A percentile compares a stretch with the other conserved stretches of the same genome.
Conservation (phyloP, 2,329 filamentous ascomycete genomes). For the Seiridium cupressi region DNA sequence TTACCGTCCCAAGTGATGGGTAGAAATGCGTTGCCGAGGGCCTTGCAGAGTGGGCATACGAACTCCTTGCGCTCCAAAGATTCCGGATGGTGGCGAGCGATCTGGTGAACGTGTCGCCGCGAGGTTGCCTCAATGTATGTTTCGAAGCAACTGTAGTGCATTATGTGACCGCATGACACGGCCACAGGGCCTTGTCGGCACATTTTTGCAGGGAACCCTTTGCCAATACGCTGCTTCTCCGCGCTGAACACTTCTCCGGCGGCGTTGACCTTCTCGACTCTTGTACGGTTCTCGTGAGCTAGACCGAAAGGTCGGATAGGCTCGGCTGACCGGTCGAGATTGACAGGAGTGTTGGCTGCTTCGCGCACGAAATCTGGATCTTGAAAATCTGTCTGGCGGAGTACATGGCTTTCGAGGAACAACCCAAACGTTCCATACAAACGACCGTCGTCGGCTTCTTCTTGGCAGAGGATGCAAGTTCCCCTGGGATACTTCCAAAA, state of each 20-base stretch:
- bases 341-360: slow-evolving; percentile 73
- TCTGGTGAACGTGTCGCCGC: slow-evolving; percentile 84
- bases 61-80: slow-evolving; percentile 79
- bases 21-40: slow-evolving; percentile 89
- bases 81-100: slow-evolving; percentile 92
- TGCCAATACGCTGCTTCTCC: slow-evolving; percentile 81
- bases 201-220: slow-evolving; percentile 74
- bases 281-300: slow-evolving; percentile 78
- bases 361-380: slow-evolving; percentile 85
- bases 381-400: slow-evolving; percentile 81
- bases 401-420: slow-evolving; percentile 79
- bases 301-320: slow-evolving; percentile 85
- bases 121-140: slow-evolving; percentile 82
- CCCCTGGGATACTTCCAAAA: slow-evolving; percentile 89
- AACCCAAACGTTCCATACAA: slow-evolving; percentile 93
- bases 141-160: slow-evolving; percentile 97
- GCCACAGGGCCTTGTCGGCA: slow-evolving; percentile 76
- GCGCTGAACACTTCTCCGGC: slow-evolving; percentile 68
- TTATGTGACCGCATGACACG: slow-evolving; percentile 93
- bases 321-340: slow-evolving; percentile 82
- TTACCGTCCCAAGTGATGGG: slow-evolving; percentile 95
- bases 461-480: slow-evolving; percentile 94
- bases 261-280: slow-evolving; percentile 72
- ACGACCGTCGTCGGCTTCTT: slow-evolving; percentile 85
- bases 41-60: slow-evolving; percentile 95